Conservation (phyloP, 2,329 filamentous ascomycete genomes). For the Hortaea sp. region DNA sequence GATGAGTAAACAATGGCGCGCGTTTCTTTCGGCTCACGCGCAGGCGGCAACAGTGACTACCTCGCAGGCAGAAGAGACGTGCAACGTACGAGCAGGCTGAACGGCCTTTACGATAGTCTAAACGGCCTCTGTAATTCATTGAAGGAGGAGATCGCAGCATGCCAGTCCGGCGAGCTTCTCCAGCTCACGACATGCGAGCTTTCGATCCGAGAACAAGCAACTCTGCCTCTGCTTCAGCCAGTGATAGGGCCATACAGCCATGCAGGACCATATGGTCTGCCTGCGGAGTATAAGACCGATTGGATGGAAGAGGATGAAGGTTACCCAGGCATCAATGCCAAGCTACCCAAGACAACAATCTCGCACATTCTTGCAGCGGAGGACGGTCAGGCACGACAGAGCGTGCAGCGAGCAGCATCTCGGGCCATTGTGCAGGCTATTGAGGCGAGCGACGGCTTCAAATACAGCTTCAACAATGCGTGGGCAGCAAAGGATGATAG, state of each 20-base stretch:
- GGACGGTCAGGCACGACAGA: slow-evolving; percentile 33
- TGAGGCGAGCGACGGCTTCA: slow-evolving; percentile 36
- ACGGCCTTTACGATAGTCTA: slow-evolving; percentile 12
- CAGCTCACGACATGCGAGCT: slow-evolving; percentile 17
- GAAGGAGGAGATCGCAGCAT: slow-evolving; percentile 9
- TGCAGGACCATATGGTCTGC: slow-evolving; percentile 19
- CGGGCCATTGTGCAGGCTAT: slow-evolving; percentile 35
- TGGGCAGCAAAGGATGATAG: slow-evolving; percentile 37
- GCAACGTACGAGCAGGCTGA: slow-evolving; percentile 5
- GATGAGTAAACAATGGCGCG: slow-evolving; percentile 7
- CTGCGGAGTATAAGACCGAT: slow-evolving; percentile 16
- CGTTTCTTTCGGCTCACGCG: slow-evolving; percentile 17
- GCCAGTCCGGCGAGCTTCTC: slow-evolving; percentile 6
- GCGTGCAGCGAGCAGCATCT: slow-evolving; percentile 37
- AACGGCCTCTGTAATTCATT: slow-evolving; percentile 13
- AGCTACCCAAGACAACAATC: slow-evolving; percentile 14
- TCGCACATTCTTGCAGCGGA: slow-evolving; percentile 13
- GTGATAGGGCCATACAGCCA: slow-evolving; percentile 20
- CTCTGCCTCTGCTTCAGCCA: slow-evolving; percentile 17
- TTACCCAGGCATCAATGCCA: slow-evolving; percentile 1
- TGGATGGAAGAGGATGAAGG: slow-evolving; percentile 7
- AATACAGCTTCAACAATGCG: slow-evolving; percentile 41
- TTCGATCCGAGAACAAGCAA: slow-evolving; percentile 11
- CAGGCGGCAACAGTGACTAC: slow-evolving; percentile 13
- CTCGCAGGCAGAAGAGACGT: slow-evolving; percentile 4